Evolutionary conservation across 495 filamentous ascomycete genomes (phyloP).

Genomic region (Astrocystis sublimbata): DNA sequence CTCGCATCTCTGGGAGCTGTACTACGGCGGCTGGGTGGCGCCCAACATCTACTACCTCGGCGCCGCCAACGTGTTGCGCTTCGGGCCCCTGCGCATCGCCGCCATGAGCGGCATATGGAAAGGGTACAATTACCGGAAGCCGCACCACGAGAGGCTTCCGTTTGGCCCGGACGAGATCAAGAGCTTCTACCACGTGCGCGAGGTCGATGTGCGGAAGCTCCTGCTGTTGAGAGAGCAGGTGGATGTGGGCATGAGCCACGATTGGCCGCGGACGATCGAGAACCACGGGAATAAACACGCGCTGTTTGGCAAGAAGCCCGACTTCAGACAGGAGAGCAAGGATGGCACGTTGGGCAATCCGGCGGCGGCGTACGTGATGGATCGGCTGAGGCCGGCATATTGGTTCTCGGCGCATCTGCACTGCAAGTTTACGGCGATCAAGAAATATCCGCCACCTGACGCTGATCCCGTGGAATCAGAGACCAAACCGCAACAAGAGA

Average conservation of each 20-base stretch:
- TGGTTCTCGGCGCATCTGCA: slow-evolving; percentile 98
- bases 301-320: slow-evolving; percentile 69
- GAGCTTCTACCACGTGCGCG: slow-evolving; percentile 82
- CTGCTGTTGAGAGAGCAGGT: slow-evolving; percentile 80
- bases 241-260: slow-evolving; percentile 88
- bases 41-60: slow-evolving; percentile 97
- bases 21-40: slow-evolving; percentile 96
- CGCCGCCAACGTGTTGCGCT: slow-evolving; percentile 80
- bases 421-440: slow-evolving; percentile 74
- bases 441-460: slow-evolving; percentile 55
- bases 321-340: slow-evolving; percentile 71
- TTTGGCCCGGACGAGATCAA: slow-evolving; percentile 72
- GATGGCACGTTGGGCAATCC: slow-evolving; percentile 72
- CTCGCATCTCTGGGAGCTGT: slow-evolving; percentile 83
- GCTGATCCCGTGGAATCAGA: slow-evolving; percentile 22
- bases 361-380: slow-evolving; percentile 75
- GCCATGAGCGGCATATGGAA: slow-evolving; percentile 94
- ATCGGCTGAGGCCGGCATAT: slow-evolving; percentile 74
- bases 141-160: slow-evolving; percentile 84
- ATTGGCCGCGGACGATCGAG: slow-evolving; percentile 88
- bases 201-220: slow-evolving; percentile 88
- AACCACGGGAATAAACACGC: slow-evolving; percentile 62
- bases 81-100: slow-evolving; percentile 84
- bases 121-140: slow-evolving; percentile 73
- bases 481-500: neutral